These are phyloP conservation scores for Narthecium ossifragum DNA, from an alignment of 106 monocot genomes.

Conservation along the genomic window DNA sequence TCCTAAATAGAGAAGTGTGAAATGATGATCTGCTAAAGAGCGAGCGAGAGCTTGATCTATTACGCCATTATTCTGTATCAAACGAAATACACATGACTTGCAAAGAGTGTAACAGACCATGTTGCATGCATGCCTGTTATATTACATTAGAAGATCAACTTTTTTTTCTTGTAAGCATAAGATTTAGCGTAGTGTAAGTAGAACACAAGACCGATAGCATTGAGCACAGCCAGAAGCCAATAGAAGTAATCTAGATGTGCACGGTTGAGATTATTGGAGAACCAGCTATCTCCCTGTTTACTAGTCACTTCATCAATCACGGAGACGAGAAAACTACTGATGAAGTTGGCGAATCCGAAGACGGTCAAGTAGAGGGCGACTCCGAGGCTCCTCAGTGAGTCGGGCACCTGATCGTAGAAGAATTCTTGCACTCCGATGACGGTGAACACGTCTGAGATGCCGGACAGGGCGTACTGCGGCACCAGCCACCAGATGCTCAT, in stretches of 20 bases:
- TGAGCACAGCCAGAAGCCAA: constrained; percentile 24
- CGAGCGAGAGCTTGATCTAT: too few species aligned
- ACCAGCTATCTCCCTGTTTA: constrained; percentile 18
- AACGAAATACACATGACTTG: too few species aligned
- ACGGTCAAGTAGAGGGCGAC: constrained; percentile 25
- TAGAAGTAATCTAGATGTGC: constrained; percentile 25
- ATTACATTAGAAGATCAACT: too few species aligned
- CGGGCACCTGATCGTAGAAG: constrained; percentile 24
- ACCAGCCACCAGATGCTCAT: constrained; percentile 33
- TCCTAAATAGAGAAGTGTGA: too few species aligned
- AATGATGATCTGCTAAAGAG: too few species aligned
- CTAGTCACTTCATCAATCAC: constrained; percentile 9
- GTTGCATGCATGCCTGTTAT: too few species aligned
- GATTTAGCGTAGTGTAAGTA: constrained; percentile 6
- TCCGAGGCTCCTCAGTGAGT: constrained; percentile 23
- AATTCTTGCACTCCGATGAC: constrained; percentile 16
- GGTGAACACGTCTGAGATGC: constrained; percentile 20
- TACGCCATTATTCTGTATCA: too few species aligned
- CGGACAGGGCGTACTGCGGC: constrained; percentile 20
- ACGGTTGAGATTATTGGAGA: constrained; percentile 18
- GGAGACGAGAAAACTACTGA: constrained; percentile 28
- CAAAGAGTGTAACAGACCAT: too few species aligned
- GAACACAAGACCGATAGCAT: not conserved
- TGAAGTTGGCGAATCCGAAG: constrained; percentile 24
- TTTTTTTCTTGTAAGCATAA: not conserved